Conservation (phyloP, 257 asterid genomes). For the Oldenlandia corymbosa region DNA sequence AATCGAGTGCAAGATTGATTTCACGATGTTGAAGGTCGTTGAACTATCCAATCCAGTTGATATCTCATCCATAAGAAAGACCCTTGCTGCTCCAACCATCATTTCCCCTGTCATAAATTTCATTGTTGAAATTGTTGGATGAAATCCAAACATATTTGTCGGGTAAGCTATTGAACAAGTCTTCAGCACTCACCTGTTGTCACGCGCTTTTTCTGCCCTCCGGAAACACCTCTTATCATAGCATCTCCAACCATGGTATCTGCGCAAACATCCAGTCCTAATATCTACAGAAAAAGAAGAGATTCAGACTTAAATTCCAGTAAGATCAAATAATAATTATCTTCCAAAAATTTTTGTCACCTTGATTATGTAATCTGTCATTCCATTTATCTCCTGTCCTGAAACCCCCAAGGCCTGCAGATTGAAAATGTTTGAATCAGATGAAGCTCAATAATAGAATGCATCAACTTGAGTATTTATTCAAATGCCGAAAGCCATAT, state of each 20-base stretch:
- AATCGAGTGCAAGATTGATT: slow-evolving; percentile 59
- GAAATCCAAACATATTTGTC: not conserved
- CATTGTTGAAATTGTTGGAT: not conserved
- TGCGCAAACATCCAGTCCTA: slow-evolving; percentile 51
- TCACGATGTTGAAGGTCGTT: slow-evolving; percentile 75
- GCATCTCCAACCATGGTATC: slow-evolving; percentile 87
- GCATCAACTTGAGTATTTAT: not conserved
- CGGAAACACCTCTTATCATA: slow-evolving; percentile 88
- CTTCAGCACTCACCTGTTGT: slow-evolving; percentile 48
- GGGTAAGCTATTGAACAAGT: not conserved
- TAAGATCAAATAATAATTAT: not conserved
- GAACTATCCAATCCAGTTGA: slow-evolving; percentile 92
- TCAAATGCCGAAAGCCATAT: not conserved
- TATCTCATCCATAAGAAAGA: slow-evolving; percentile 83
- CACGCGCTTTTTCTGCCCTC: slow-evolving; percentile 86
- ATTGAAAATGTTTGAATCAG: not conserved
- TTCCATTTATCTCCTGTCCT: slow-evolving; percentile 72
- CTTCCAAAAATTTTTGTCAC: slow-evolving; percentile 21
- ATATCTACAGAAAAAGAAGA: slow-evolving; percentile 7
- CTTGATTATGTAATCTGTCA: slow-evolving; percentile 76
- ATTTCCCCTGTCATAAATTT: slow-evolving; percentile 53
- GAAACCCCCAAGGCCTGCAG: slow-evolving; percentile 58
- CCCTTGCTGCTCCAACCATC: slow-evolving; percentile 85
- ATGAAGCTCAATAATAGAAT: not conserved
- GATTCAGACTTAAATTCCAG: too few species aligned